Evolutionary conservation across 768 basidiomycete species (phyloP).

Genomic region (Lactifluus echinatus): DNA sequence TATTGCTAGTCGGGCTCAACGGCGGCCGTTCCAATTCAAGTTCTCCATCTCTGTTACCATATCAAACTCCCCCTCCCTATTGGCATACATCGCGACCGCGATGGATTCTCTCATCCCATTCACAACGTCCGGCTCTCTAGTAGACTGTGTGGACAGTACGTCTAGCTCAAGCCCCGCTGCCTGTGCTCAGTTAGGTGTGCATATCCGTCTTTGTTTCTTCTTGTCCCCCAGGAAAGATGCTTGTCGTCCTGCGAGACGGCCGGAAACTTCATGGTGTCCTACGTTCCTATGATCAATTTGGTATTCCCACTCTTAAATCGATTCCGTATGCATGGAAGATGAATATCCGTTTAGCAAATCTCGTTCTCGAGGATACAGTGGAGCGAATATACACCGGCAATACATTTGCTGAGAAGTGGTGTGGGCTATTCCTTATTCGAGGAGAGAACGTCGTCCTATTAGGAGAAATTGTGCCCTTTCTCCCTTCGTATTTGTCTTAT

Average conservation of each 20-base stretch:
- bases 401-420: conserved; percentile 79
- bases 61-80: background rate
- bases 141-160: conserved; percentile 99
- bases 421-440: conserved; percentile 88
- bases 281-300: conserved; percentile 97
- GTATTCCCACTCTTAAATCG: conserved; percentile 33
- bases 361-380: conserved; percentile 91
- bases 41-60: background rate
- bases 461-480: conserved; percentile 74
- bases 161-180: conserved; percentile 39
- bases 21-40: background rate
- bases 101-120: conserved; percentile 98
- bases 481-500: background rate
- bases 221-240: conserved; percentile 79
- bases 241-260: conserved; percentile 93
- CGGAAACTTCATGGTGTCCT: conserved; percentile 94
- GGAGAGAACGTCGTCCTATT: conserved; percentile 97
- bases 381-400: conserved; percentile 90
- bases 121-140: conserved; percentile 96
- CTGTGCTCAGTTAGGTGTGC: conserved; percentile 12
- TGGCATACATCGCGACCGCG: conserved; percentile 1
- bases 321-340: background rate
- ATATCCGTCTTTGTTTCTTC: conserved; percentile 1
- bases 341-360: conserved; percentile 59
- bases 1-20: background rate